These are phyloP conservation scores for Aspergillus unguis DNA, from an alignment of 2,329 filamentous ascomycete genomes.

Conservation along the genomic window DNA sequence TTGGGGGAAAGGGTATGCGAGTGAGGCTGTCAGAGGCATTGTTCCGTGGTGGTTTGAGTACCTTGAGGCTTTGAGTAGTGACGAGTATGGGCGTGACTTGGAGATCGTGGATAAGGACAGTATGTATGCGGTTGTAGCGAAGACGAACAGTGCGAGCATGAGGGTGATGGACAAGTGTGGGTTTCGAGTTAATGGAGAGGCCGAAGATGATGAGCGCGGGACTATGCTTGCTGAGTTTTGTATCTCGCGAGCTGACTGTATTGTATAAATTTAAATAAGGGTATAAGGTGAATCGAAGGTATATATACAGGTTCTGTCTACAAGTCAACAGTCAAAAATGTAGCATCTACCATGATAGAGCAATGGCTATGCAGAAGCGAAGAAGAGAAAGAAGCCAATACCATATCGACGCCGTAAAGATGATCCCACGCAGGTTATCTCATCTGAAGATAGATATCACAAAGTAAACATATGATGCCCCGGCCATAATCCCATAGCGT, in stretches of 20 bases:
- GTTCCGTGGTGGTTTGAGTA: slow-evolving; percentile 42
- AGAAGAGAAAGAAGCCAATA: slow-evolving; percentile 18
- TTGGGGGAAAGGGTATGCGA: slow-evolving; percentile 58
- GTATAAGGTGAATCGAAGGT: not conserved
- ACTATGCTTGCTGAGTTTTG: slow-evolving; percentile 4
- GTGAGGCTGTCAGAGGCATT: slow-evolving; percentile 54
- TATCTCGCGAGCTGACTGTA: not conserved
- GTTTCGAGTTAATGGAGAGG: slow-evolving; percentile 11
- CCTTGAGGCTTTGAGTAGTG: not conserved
- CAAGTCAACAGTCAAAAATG: not conserved
- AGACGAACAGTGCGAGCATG: slow-evolving; percentile 52
- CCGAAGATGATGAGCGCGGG: slow-evolving; percentile 10
- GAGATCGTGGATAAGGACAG: slow-evolving; percentile 29
- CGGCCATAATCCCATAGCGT: not conserved
- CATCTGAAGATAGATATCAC: slow-evolving; percentile 15
- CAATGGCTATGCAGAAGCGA: slow-evolving; percentile 18
- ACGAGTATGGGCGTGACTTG: not conserved
- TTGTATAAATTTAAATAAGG: not conserved
- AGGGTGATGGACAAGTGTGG: slow-evolving; percentile 51
- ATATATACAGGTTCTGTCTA: slow-evolving; percentile 9
- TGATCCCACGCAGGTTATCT: slow-evolving; percentile 14
- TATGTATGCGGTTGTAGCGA: slow-evolving; percentile 50
- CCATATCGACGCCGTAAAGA: slow-evolving; percentile 25
- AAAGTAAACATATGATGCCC: slow-evolving; percentile 13
- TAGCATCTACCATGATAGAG: slow-evolving; percentile 4